Evolutionary conservation across 2,329 filamentous ascomycete genomes (phyloP).

Genomic region (Daldinia sp.): DNA sequence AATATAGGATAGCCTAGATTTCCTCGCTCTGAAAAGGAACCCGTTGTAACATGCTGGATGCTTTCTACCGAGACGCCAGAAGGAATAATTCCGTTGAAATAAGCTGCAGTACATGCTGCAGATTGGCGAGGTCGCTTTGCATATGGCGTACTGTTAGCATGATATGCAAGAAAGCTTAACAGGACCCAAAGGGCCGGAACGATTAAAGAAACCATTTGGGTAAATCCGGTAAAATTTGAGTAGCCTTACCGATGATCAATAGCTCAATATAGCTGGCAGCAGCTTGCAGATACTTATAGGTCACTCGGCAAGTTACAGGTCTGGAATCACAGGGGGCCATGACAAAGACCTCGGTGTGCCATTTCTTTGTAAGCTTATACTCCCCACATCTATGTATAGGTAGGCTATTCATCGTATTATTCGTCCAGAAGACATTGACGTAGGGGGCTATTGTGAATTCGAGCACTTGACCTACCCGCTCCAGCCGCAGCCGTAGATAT

Average conservation of each 20-base stretch:
- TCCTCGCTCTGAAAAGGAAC: slow-evolving; percentile 43
- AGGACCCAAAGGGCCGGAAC: slow-evolving; percentile 26
- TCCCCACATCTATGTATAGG: neutral
- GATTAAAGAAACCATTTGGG: slow-evolving; percentile 33
- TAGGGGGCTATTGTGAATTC: slow-evolving; percentile 6
- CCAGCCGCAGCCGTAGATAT: slow-evolving; percentile 5
- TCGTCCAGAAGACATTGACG: neutral
- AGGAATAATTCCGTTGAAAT: slow-evolving; percentile 43
- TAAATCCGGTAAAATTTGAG: slow-evolving; percentile 30
- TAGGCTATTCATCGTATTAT: neutral
- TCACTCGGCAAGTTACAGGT: neutral
- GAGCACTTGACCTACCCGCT: slow-evolving; percentile 12
- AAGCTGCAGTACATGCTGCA: slow-evolving; percentile 38
- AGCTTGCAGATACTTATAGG: slow-evolving; percentile 25
- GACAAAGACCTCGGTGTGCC: neutral
- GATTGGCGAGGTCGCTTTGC: slow-evolving; percentile 37
- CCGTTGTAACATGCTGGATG: slow-evolving; percentile 44
- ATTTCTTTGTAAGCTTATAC: slow-evolving; percentile 15
- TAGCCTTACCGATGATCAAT: slow-evolving; percentile 10
- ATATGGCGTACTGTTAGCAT: slow-evolving; percentile 20
- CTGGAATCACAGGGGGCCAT: neutral
- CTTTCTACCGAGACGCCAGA: slow-evolving; percentile 37
- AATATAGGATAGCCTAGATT: slow-evolving; percentile 48
- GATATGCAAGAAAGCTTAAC: slow-evolving; percentile 30
- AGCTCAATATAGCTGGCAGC: slow-evolving; percentile 10